A percentile compares a stretch with the other conserved stretches of the same genome.
These are phyloP conservation scores for Apiospora saccharicola DNA, from an alignment of 2,329 filamentous ascomycete species.

Conservation along the genomic window DNA sequence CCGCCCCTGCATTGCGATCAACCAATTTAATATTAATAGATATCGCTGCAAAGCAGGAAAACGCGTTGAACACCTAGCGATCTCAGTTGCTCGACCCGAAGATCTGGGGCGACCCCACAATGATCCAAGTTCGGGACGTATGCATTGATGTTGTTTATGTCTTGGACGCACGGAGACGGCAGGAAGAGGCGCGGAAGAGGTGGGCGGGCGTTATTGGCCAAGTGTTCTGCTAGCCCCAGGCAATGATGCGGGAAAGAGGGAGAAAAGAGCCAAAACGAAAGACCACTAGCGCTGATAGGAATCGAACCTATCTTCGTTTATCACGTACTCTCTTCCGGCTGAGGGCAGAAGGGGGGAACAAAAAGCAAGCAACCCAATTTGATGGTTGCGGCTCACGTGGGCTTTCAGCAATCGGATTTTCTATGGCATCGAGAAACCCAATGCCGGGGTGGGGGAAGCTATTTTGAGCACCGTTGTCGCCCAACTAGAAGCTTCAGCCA, in stretches of 20 bases:
- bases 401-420: slow-evolving; percentile 1
- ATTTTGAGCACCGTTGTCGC: not conserved
- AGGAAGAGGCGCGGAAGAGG: not conserved
- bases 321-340: too few relatives aligned
- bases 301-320: too few relatives aligned
- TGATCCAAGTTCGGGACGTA: not conserved
- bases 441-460: not conserved
- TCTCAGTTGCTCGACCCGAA: not conserved
- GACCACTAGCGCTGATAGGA: too few relatives aligned
- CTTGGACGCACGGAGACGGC: not conserved
- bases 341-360: not conserved
- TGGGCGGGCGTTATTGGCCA: not conserved
- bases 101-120: slow-evolving; percentile 5
- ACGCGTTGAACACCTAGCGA: not conserved
- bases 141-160: not conserved
- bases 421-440: not conserved
- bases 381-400: not conserved
- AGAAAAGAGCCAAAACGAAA: too few relatives aligned
- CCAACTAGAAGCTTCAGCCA: not conserved
- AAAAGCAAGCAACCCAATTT: not conserved
- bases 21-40: not conserved
- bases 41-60: not conserved
- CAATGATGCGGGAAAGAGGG: not conserved
- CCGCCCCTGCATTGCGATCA: not conserved
- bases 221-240: not conserved